phyloP scores from a whole-genome alignment of 1,284 basidiomycete genomes.

The Marasmius fiardii region DNA sequence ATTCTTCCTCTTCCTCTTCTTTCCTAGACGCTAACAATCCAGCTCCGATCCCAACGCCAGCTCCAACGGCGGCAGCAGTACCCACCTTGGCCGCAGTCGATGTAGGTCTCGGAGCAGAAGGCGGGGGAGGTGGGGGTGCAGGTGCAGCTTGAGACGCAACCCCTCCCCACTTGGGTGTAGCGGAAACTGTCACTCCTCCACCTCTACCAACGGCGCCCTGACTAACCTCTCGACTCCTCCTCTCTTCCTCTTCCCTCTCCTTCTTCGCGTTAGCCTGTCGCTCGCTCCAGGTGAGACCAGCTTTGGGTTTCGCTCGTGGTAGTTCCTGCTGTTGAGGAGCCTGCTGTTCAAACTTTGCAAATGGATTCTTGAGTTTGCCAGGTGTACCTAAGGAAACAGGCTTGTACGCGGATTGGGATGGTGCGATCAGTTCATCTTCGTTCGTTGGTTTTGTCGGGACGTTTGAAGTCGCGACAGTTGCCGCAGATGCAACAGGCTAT shows the following conservation, averaged over 20 bases:
- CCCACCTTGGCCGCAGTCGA: conserved; percentile 33
- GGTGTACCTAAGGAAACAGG: conserved; percentile 84
- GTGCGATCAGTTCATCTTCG: conserved; percentile 78
- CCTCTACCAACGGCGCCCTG: conserved; percentile 29
- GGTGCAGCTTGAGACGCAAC: not conserved
- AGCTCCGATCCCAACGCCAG: conserved; percentile 31
- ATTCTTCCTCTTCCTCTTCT: conserved; percentile 30
- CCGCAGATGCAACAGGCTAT: conserved; percentile 28
- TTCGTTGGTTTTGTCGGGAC: conserved; percentile 57
- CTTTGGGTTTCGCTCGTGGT: conserved; percentile 42
- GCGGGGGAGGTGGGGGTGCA: conserved; percentile 11
- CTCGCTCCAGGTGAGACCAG: conserved; percentile 83
- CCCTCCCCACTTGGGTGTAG: conserved; percentile 29
- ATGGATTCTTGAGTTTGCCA: conserved; percentile 84
- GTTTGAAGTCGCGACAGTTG: conserved; percentile 42
- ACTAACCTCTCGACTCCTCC: conserved; percentile 58
- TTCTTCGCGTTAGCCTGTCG: conserved; percentile 86
- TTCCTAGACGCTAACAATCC: conserved; percentile 23
- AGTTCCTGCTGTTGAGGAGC: conserved; percentile 27
- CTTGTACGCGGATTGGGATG: conserved; percentile 83
- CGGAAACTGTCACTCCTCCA: conserved; percentile 19
- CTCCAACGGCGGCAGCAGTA: conserved; percentile 30
- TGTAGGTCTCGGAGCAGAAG: conserved; percentile 29
- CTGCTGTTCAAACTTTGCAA: conserved; percentile 58
- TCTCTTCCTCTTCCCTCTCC: conserved; percentile 80